phyloP scores from a whole-genome alignment of 306 rosid genomes.

The Quercus aquifolioides region DNA sequence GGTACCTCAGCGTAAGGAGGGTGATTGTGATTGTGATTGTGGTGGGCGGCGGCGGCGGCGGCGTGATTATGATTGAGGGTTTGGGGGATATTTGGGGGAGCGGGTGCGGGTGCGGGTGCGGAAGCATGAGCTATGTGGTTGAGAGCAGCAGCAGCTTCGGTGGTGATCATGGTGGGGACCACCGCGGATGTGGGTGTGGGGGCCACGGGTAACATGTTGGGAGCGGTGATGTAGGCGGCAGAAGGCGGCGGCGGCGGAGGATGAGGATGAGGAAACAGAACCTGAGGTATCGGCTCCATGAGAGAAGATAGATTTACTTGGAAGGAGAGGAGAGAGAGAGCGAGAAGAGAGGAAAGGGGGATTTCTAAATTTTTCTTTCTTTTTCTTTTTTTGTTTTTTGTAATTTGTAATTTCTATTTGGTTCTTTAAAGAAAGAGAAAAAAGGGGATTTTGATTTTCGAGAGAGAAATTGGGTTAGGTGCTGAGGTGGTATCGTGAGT shows the following conservation, averaged over 20 bases:
- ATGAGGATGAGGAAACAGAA: conserved; percentile 24
- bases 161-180: conserved; percentile 15
- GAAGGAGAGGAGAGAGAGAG: neutral
- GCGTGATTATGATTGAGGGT: neutral
- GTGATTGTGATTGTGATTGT: conserved; percentile 15
- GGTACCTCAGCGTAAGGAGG: conserved; percentile 74
- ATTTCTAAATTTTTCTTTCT: too few relatives aligned
- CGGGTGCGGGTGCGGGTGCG: neutral
- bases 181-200: conserved; percentile 1
- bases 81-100: neutral
- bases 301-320: conserved; percentile 6
- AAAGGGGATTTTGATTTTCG: conserved; percentile 24
- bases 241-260: conserved; percentile 5
- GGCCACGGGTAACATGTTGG: too few relatives aligned
- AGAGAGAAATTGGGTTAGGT: neutral
- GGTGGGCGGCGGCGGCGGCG: too few relatives aligned
- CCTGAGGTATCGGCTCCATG: conserved; percentile 49
- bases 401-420: neutral
- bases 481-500: conserved; percentile 28
- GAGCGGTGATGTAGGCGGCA: too few relatives aligned
- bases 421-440: neutral
- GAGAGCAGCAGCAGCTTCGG: conserved; percentile 2
- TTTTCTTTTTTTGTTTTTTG: too few relatives aligned
- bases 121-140: conserved; percentile 17
- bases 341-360: too few relatives aligned